Evolutionary conservation across 345 rosid genomes (phyloP).

Genomic region (Citrus hindsii): DNA sequence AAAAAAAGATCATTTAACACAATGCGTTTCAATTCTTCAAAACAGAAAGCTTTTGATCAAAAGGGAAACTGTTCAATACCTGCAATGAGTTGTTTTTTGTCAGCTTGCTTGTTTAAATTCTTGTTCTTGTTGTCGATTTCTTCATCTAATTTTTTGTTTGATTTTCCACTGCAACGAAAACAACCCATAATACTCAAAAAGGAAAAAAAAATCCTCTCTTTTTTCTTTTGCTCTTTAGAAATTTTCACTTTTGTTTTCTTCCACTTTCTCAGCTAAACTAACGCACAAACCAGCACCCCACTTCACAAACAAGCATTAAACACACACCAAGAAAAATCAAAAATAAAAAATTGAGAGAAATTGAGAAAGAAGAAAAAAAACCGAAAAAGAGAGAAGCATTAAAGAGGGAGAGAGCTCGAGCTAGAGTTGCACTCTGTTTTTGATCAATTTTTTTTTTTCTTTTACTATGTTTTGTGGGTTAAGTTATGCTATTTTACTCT

Average conservation of each 20-base stretch:
- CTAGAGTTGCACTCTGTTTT: neutral
- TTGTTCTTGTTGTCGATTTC: conserved; percentile 5
- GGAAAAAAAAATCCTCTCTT: neutral
- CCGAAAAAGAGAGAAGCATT: neutral
- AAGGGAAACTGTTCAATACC: conserved; percentile 22
- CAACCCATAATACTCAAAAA: conserved; percentile 51
- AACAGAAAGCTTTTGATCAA: neutral
- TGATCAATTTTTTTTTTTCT: neutral
- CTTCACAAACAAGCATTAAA: neutral
- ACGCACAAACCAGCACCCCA: neutral
- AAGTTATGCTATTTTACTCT: neutral
- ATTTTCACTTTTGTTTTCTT: conserved; percentile 1
- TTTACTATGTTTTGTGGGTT: neutral
- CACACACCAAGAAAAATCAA: neutral
- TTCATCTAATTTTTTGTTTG: conserved; percentile 36
- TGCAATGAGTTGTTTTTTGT: conserved; percentile 35
- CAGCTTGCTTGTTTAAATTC: conserved; percentile 28
- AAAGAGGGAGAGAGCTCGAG: neutral
- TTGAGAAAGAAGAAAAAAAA: too few relatives aligned
- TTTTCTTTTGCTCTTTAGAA: neutral
- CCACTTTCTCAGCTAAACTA: conserved; percentile 9
- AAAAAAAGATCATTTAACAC: neutral
- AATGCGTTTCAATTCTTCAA: neutral
- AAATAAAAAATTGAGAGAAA: neutral
- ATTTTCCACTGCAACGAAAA: conserved; percentile 45